Evolutionary conservation across 2,329 filamentous ascomycete species (phyloP).

Genomic region (Apiospora hydei): DNA sequence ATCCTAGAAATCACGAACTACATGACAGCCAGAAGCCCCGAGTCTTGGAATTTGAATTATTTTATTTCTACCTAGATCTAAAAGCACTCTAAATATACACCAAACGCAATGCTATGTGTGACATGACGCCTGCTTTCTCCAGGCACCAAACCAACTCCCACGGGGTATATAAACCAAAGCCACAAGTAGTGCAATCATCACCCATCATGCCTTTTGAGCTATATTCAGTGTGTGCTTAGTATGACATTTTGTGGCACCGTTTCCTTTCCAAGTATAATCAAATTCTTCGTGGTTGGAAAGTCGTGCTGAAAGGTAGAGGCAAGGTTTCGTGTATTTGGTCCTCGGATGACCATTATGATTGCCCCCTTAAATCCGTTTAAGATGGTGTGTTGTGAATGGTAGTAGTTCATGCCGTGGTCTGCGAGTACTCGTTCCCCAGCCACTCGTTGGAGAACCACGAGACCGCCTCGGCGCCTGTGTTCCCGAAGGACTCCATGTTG

Average conservation of each 20-base stretch:
- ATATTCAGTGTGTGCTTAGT: neutral
- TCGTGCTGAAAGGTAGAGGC: neutral
- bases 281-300: neutral
- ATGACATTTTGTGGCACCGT: neutral
- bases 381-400: neutral
- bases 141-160: slow-evolving; percentile 12
- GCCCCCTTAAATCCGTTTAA: neutral
- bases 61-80: slow-evolving; percentile 18
- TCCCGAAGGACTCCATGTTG: slow-evolving; percentile 53
- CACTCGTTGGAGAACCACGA: slow-evolving; percentile 41
- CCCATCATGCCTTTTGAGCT: neutral
- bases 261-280: neutral
- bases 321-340: neutral
- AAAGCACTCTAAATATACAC: slow-evolving; percentile 1
- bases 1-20: neutral
- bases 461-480: slow-evolving; percentile 41
- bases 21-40: neutral
- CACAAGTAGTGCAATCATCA: neutral
- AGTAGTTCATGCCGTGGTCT: slow-evolving; percentile 1
- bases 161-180: neutral
- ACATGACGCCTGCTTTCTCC: neutral
- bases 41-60: neutral
- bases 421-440: slow-evolving; percentile 17
- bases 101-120: slow-evolving; percentile 6
- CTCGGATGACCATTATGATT: neutral